Conservation (phyloP, 352 stramenopile species). For the Pythium phragmiticola region DNA sequence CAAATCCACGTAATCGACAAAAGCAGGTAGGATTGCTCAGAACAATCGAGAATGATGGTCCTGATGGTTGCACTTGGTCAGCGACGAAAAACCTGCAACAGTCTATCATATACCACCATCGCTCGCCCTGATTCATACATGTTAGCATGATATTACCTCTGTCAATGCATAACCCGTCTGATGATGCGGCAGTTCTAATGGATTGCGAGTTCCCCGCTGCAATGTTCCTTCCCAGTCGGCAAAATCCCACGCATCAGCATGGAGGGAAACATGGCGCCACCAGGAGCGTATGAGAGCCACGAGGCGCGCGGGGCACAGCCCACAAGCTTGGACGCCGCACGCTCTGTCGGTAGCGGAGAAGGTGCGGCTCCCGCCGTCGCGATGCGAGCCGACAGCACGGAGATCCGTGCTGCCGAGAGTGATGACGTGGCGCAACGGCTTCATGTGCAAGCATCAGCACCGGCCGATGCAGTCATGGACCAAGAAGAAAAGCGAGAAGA, state of each 20-base stretch:
- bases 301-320: constrained; percentile 10
- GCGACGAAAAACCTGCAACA: neutral
- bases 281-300: constrained; percentile 19
- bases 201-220: neutral
- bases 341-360: neutral
- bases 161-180: neutral
- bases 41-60: constrained; percentile 29
- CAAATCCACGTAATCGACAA: neutral
- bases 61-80: constrained; percentile 4
- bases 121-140: neutral
- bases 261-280: constrained; percentile 16
- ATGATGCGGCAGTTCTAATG: neutral
- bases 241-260: constrained; percentile 3
- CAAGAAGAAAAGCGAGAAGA: constrained; percentile 8
- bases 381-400: neutral
- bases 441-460: neutral
- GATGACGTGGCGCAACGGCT: neutral
- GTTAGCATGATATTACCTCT: neutral
- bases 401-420: neutral
- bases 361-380: neutral
- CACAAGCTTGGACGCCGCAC: neutral
- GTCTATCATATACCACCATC: neutral
- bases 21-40: neutral
- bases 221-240: neutral
- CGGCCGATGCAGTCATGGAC: neutral